Evolutionary conservation across 1,284 basidiomycete genomes (phyloP).

Genomic region (Termitomyces sp.): DNA sequence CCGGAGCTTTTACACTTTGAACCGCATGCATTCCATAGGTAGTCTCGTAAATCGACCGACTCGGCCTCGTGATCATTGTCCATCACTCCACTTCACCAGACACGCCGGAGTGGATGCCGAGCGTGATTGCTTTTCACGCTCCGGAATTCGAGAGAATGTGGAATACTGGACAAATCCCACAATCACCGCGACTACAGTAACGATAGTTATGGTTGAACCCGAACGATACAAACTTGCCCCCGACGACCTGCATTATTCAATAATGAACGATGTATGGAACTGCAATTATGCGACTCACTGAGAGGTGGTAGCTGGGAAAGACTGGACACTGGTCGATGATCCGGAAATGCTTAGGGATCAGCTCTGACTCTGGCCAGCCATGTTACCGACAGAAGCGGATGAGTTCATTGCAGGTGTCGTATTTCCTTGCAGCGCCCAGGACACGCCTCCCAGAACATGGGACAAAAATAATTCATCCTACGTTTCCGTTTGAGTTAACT

Average conservation of each 20-base stretch:
- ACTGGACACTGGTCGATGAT: neutral
- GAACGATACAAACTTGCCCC: neutral
- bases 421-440: constrained; percentile 62
- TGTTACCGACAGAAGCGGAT: constrained; percentile 38
- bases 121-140: neutral
- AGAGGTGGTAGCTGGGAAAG: neutral
- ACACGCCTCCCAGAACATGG: constrained; percentile 71
- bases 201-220: neutral
- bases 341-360: neutral
- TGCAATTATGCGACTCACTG: neutral
- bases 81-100: neutral
- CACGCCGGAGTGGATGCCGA: neutral
- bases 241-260: constrained; percentile 3
- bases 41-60: neutral
- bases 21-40: neutral
- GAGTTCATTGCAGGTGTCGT: constrained; percentile 52
- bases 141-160: neutral
- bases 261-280: neutral
- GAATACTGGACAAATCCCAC: constrained; percentile 8
- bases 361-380: constrained; percentile 1
- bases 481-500: constrained; percentile 6
- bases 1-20: neutral
- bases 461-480: constrained; percentile 58
- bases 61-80: neutral
- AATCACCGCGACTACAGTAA: constrained; percentile 4